Base-by-base conservation (phyloP, 345 rosid genomes). In the Noccaea caerulescens region DNA sequence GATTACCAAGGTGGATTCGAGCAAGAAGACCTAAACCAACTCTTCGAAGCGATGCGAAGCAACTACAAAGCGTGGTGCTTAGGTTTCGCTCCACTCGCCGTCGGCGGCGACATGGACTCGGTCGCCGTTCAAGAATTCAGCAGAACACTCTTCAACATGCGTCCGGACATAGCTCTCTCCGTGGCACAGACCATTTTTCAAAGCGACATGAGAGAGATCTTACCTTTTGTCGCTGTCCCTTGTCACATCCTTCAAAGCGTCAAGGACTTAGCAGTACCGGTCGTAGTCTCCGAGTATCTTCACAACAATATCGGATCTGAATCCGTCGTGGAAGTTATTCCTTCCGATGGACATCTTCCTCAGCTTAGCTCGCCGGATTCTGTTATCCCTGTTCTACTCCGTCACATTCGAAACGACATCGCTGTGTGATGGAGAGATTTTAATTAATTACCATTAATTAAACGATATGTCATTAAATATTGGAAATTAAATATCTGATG, bases 41-140 rank as follows among this genome's bases (percentile, higher is more conserved):
- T 93, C 30, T 90, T 90, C 57, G 88, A 86, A 57, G 98, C 93
- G 37, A 88, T 93, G 87, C 51, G 77, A 42, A 76, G 81, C 39
- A 93, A 93, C 49, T 91, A 83, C 86, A 89, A 87, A 71, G 89
- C 98, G 3, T 89, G 97, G 97, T 88, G 96, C 54, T 70, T 87
- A 10, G 98, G 97, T 5, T 93, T 93, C 43, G 97, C 98, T 0
- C 98, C 98, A 7, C 72, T 93, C 5, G 82, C 82, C 0, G 87
- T 93, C 0, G 97, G 98, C 0, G 97, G 97, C 3, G 98, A 93
- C 86, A 63, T 93, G 83, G 97, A 93, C 39, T 89, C 96, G 0
- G 74, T 85, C 41, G 94, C 94, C 12, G 92, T 91, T 38, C 98
- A 93, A 72, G 98, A 93, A 81, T 93, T 90, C 69, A 88, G 97